Base-by-base conservation (phyloP, 345 rosid genomes). In the Pistacia vera region DNA sequence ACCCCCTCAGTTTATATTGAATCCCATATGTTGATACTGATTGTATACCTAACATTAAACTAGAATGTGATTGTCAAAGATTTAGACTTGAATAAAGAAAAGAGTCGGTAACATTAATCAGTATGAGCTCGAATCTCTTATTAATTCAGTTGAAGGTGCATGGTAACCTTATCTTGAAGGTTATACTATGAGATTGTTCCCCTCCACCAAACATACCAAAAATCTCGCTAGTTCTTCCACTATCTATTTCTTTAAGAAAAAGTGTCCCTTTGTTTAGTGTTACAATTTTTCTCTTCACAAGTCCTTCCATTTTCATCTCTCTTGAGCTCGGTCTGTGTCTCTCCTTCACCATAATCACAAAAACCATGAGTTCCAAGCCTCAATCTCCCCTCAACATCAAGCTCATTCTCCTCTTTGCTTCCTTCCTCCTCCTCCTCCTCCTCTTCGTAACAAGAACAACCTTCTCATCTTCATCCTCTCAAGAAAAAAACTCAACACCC, bases 361-460 rank as follows among this genome's bases (percentile, higher is more conserved):
- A 18, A 7, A 69, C 52, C 16, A 81, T 80, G 85, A 81, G 82
- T 52, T 67, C 85, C 70, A 86, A 84, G 55, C 33, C 82, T 56
- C 86, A 67, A 12, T 78, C 76, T 56, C 52, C 85, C 48, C 18
- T 80, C 22, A 84, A 80, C 85, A 41, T 78, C 70, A 89, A 84
- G 86, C 74, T 85, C 66, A 64, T 78, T 60, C 44, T 84, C 75
- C 66, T 84, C 63, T 65, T 70, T 74, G 71, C 74, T 71, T 83
- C 84, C 80, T 76, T 85, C 77, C 83, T 89, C 44, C 68, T 77
- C 77, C 76, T 77, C 77, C 76, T 89, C 57, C 74, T 89, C 77
- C 80, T 83, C 66, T 66, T 89, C 60, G 78, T 88, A 56, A 46
- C 83, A 28, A 86, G 78, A 86, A 80, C 90, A 18, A 71, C 65